phyloP scores from a whole-genome alignment of 805 yeast species.

The Wickerhamomyces chaumierensis region DNA sequence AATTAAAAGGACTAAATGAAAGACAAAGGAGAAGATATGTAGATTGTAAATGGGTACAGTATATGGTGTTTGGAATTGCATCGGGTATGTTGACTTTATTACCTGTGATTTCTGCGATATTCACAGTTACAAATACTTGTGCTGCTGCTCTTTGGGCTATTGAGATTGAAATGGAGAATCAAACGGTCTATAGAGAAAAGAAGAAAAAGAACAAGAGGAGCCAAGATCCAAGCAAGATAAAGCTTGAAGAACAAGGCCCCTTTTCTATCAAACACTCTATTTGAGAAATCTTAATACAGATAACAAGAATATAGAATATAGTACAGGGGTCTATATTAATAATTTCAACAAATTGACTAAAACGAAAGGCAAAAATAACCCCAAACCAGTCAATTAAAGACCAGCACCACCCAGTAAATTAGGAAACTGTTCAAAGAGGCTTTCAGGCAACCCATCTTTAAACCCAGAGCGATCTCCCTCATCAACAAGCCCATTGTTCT shows the following conservation, averaged over 20 bases:
- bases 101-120: conserved; percentile 5
- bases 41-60: conserved; percentile 5
- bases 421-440: neutral
- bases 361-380: too few relatives aligned
- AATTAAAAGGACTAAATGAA: conserved; percentile 2
- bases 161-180: conserved; percentile 3
- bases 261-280: neutral
- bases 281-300: neutral
- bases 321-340: too few relatives aligned
- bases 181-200: neutral
- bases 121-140: conserved; percentile 7
- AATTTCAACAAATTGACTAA: too few relatives aligned
- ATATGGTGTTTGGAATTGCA: conserved; percentile 3
- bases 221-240: too few relatives aligned
- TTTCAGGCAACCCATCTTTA: neutral
- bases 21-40: neutral
- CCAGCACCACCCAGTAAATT: neutral
- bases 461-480: too few relatives aligned
- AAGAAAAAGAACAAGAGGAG: neutral
- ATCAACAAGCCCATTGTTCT: conserved; percentile 1
- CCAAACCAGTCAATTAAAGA: too few relatives aligned
- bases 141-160: conserved; percentile 8
- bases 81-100: conserved; percentile 3
- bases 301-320: too few relatives aligned
- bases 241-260: neutral